Conservation (phyloP, 1,284 basidiomycete species). For the Rhodotorula sp. region DNA sequence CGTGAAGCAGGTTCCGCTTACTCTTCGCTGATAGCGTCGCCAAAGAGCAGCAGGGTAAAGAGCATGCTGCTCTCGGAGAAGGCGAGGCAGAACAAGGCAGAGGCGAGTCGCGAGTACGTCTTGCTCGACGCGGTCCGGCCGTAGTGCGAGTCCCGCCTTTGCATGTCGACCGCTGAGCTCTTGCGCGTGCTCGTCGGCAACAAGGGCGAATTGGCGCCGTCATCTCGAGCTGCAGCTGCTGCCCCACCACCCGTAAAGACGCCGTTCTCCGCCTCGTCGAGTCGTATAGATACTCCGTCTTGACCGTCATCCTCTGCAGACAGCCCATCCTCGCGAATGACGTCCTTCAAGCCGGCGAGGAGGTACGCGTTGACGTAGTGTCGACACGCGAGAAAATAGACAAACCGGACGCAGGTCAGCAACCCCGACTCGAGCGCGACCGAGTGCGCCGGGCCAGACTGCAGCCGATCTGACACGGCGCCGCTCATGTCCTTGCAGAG, state of each 20-base stretch:
- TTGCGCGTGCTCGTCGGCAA: neutral
- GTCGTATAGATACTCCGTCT: constrained; percentile 6
- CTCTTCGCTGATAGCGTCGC: constrained; percentile 39
- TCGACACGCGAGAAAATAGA: constrained; percentile 42
- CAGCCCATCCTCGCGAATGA: constrained; percentile 39
- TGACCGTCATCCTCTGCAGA: constrained; percentile 12
- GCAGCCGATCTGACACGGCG: neutral
- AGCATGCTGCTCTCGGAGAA: constrained; percentile 46
- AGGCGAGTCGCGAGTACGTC: constrained; percentile 34
- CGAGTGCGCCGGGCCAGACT: neutral
- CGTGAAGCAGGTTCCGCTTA: constrained; percentile 12
- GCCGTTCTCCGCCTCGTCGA: constrained; percentile 28
- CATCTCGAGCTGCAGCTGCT: neutral
- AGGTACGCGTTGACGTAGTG: constrained; percentile 42
- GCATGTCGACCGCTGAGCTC: neutral
- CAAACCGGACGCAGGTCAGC: constrained; percentile 33
- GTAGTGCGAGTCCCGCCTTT: neutral
- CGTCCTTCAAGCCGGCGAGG: constrained; percentile 39
- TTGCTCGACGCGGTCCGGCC: neutral
- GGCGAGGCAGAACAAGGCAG: constrained; percentile 44
- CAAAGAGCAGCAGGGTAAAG: constrained; percentile 46
- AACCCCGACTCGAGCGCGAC: constrained; percentile 22
- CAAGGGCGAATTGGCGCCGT: constrained; percentile 1
- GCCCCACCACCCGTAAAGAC: constrained; percentile 13
- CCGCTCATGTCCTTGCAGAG: neutral